These are phyloP conservation scores for Penicillium flavigenum DNA, from an alignment of 495 filamentous ascomycete genomes.

Conservation along the genomic window DNA sequence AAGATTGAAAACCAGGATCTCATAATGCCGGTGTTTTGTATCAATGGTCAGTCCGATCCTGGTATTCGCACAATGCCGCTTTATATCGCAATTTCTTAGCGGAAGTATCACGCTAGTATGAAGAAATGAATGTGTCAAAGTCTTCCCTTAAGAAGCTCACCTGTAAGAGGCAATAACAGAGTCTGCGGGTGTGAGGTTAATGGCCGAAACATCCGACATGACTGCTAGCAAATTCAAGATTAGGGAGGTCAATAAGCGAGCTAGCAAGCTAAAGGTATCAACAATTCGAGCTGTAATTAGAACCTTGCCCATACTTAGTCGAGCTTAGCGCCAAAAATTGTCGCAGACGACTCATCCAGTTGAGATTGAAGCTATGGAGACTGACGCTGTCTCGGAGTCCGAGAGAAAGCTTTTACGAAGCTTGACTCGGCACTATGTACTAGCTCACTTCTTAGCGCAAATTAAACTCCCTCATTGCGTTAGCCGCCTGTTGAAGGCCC, in stretches of 20 bases:
- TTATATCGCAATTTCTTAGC: neutral
- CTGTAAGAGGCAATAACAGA: too few relatives aligned
- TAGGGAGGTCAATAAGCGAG: conserved; percentile 13
- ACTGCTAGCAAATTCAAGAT: neutral
- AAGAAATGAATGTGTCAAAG: neutral
- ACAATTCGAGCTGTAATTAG: conserved; percentile 4
- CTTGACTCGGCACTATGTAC: conserved; percentile 5
- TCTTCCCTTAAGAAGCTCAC: neutral
- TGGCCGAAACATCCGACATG: neutral
- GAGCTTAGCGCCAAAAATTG: neutral
- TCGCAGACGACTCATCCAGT: neutral
- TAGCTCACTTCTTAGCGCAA: neutral
- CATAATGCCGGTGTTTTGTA: neutral
- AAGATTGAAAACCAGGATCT: neutral
- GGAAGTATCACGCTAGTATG: neutral
- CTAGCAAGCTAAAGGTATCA: neutral
- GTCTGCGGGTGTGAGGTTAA: neutral
- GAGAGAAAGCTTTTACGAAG: conserved; percentile 1
- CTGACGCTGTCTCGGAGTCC: conserved; percentile 1
- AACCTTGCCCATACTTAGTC: conserved; percentile 6
- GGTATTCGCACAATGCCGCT: neutral
- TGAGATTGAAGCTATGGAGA: neutral
- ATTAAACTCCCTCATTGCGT: neutral
- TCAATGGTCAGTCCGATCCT: neutral
- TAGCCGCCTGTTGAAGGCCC: neutral